Conservation (phyloP, 1,139 yeast genomes). For the Taphrina pruni region DNA sequence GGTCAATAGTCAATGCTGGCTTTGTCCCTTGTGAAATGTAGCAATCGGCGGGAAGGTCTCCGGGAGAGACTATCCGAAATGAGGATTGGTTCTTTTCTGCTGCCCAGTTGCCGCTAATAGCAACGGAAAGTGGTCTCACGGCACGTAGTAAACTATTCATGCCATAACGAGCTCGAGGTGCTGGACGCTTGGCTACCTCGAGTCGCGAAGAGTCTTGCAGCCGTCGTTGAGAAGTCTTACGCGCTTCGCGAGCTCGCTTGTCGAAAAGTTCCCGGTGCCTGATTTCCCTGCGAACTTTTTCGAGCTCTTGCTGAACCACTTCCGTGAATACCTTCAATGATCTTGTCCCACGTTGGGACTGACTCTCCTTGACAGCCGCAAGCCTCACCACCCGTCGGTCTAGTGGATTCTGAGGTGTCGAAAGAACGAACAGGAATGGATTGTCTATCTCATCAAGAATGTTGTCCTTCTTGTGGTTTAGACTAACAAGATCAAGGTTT, state of each 20-base stretch:
- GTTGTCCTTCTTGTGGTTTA: background rate
- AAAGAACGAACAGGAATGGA: slow-evolving; percentile 18
- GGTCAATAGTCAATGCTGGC: slow-evolving; percentile 38
- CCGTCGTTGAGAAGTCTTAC: slow-evolving; percentile 10
- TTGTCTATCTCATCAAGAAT: slow-evolving; percentile 8
- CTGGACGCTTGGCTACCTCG: slow-evolving; percentile 45
- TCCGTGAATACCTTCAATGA: slow-evolving; percentile 54
- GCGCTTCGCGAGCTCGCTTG: slow-evolving; percentile 48
- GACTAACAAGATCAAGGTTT: slow-evolving; percentile 52
- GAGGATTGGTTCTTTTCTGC: slow-evolving; percentile 12
- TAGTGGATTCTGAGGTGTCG: slow-evolving; percentile 21
- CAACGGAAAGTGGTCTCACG: slow-evolving; percentile 56
- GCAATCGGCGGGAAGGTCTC: slow-evolving; percentile 59
- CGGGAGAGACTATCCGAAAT: background rate
- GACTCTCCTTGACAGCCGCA: slow-evolving; percentile 27
- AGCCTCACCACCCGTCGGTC: slow-evolving; percentile 46
- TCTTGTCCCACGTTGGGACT: slow-evolving; percentile 6
- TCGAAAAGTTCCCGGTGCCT: slow-evolving; percentile 57
- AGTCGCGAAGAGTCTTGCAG: slow-evolving; percentile 43
- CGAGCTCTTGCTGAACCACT: slow-evolving; percentile 58
- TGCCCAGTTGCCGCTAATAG: slow-evolving; percentile 48
- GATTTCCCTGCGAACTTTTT: slow-evolving; percentile 60
- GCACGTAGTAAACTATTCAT: slow-evolving; percentile 52
- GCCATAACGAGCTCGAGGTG: slow-evolving; percentile 47
- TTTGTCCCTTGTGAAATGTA: slow-evolving; percentile 21